Percentiles rank a stretch among this genome's conserved stretches.
Conservation (phyloP, 108 stramenopile species). For the Cyclostephanos invisitatus region DNA sequence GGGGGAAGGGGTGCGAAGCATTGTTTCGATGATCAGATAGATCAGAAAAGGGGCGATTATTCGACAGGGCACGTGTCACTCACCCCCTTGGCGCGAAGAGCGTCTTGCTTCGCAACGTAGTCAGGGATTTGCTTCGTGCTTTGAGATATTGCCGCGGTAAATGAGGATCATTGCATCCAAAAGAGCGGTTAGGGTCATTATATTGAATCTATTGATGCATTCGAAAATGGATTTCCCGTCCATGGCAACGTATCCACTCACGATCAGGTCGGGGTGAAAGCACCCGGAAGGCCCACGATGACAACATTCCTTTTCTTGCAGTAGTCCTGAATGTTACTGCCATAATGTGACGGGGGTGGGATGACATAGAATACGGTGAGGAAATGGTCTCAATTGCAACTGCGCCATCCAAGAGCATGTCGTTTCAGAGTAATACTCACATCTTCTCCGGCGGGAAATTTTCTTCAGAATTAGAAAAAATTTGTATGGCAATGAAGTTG, state of each 20-base stretch:
- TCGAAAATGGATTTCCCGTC: background rate
- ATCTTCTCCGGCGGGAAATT: slow-evolving; percentile 43
- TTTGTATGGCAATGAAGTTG: background rate
- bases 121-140: slow-evolving; percentile 73
- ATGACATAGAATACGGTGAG: background rate
- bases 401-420: too few species aligned
- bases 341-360: background rate
- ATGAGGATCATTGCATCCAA: background rate
- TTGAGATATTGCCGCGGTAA: background rate
- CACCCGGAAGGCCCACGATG: slow-evolving; percentile 67
- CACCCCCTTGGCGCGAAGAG: slow-evolving; percentile 48
- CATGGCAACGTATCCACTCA: background rate
- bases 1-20: background rate
- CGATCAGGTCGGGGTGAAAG: slow-evolving; percentile 83
- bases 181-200: too few species aligned
- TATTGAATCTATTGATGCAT: too few species aligned
- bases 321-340: slow-evolving; percentile 55
- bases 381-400: background rate
- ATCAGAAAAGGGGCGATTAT: too few species aligned
- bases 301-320: slow-evolving; percentile 51
- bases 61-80: background rate
- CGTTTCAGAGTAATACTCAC: too few species aligned
- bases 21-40: too few species aligned
- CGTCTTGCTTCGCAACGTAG: slow-evolving; percentile 76
- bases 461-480: slow-evolving; percentile 5